Evolutionary conservation across 2,329 filamentous ascomycete genomes (phyloP), one percentile per base, ranked within the genome.

Genomic region (Huntiella omanensis): DNA sequence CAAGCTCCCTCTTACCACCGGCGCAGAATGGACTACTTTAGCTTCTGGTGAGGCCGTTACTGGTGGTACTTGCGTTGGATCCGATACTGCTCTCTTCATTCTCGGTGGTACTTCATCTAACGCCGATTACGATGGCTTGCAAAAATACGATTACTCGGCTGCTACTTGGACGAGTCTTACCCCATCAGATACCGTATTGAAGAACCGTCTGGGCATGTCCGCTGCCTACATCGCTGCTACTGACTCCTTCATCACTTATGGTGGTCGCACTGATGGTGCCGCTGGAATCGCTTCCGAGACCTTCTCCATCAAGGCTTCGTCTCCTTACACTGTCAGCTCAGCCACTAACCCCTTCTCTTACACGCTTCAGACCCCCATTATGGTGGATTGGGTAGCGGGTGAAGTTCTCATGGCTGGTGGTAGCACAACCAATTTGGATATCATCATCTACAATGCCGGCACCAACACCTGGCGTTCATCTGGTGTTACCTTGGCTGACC

Each of bases 401-500:
- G 70, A 82, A 54, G 80, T 77, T 4, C 70, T 80, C 35, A 70
- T 94, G 66, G 62, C 93, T 33, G 86, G 86, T 46, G 86, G 86
- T 12, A 67, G 66, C 35, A 50, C 52, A 6, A 45, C 49, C 7
- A 86, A 84, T 57, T 75, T 65, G 12, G 66, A 73, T 43, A 68
- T 91, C n/a, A 83, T 77, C 63, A 68, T 81, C 4, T 95, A 91
- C 58, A 75, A 73, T 51, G 62, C 72, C 11, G 59, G 62, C 3
- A 61, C 62, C 33, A 55, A 52, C 37, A 73, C 71, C 35, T 95
- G 85, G 86, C 58, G 66, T 32, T 67, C 79, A 53, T 74, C 83
- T 5, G 74, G 76, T 5, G 71, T 75, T 3, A 71, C 70, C 3
- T 64, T 95, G 17, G 66, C 71, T 0, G 60, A 68, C 11, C 73